A percentile compares a stretch with the other conserved stretches of the same genome.
phyloP scores from a whole-genome alignment of 164 flowering plant genomes.

The Sedum album region DNA sequence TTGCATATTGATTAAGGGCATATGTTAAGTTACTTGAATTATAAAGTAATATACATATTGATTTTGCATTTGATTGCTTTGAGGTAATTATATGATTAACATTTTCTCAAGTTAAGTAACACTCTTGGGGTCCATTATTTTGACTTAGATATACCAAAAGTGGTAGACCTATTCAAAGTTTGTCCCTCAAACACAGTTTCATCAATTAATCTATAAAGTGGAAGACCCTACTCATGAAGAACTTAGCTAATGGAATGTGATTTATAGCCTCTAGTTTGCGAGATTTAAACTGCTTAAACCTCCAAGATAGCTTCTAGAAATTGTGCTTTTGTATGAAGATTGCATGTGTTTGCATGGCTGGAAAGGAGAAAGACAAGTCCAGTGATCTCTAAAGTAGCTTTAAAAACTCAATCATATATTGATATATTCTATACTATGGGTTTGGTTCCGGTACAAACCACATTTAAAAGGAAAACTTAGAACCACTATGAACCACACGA shows the following conservation, averaged over 20 bases:
- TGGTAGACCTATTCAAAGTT: background rate
- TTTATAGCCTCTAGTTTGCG: background rate
- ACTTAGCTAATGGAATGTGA: background rate
- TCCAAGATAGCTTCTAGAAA: constrained; percentile 1
- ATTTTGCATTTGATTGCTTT: background rate
- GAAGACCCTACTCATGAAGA: background rate
- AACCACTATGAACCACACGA: no score
- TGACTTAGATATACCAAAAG: background rate
- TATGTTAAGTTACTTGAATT: no score
- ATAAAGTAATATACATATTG: no score
- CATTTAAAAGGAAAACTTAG: no score
- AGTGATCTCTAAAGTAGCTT: background rate
- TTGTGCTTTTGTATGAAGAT: background rate
- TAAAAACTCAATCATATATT: background rate
- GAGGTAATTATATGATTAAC: background rate
- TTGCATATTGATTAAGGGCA: no score
- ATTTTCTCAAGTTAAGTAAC: no score
- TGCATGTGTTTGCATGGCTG: background rate
- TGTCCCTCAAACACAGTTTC: background rate
- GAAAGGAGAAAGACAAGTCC: background rate
- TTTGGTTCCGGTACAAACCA: no score
- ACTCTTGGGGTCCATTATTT: background rate
- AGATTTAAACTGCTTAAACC: background rate
- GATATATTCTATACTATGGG: no score
- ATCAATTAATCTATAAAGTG: background rate